A percentile compares a stretch with the other conserved stretches of the same genome.
Evolutionary conservation across 768 basidiomycete species (phyloP).

Genomic region (Scleroderma bovista): DNA sequence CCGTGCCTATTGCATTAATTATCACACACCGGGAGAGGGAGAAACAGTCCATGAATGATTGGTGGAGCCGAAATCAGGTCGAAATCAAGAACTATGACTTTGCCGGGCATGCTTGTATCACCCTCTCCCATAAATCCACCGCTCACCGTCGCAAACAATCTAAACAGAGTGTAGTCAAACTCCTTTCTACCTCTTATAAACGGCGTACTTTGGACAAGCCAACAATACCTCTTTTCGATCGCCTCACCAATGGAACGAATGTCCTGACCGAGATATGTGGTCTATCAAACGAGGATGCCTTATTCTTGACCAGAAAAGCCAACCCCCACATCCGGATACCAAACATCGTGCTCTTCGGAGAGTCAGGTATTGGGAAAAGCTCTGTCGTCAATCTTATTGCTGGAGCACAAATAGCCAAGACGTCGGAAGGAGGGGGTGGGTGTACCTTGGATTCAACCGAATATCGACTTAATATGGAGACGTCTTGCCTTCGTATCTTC

Average conservation of each 20-base stretch:
- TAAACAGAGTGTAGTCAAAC: background rate
- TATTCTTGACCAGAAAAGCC: conserved; percentile 9
- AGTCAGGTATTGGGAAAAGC: conserved; percentile 34
- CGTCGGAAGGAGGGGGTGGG: conserved; percentile 25
- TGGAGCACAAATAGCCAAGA: conserved; percentile 19
- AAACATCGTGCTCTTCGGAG: conserved; percentile 27
- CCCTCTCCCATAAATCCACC: background rate
- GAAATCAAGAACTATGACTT: conserved; percentile 22
- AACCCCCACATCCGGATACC: conserved; percentile 7
- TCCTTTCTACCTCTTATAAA: background rate
- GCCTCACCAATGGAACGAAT: background rate
- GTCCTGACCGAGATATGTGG: conserved; percentile 18
- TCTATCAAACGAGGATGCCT: background rate
- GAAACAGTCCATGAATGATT: conserved; percentile 16
- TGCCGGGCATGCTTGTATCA: conserved; percentile 29
- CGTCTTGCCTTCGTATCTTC: conserved; percentile 21
- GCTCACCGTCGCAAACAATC: background rate
- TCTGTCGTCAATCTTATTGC: conserved; percentile 38
- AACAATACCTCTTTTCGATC: background rate
- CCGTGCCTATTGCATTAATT: conserved; percentile 28
- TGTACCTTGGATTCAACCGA: conserved; percentile 30
- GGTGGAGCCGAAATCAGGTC: conserved; percentile 15
- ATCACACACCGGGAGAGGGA: conserved; percentile 29
- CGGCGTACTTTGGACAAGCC: background rate
- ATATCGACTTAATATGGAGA: conserved; percentile 20